Conservation (phyloP, 352 stramenopile genomes). For the Globisporangium cederbergense region DNA sequence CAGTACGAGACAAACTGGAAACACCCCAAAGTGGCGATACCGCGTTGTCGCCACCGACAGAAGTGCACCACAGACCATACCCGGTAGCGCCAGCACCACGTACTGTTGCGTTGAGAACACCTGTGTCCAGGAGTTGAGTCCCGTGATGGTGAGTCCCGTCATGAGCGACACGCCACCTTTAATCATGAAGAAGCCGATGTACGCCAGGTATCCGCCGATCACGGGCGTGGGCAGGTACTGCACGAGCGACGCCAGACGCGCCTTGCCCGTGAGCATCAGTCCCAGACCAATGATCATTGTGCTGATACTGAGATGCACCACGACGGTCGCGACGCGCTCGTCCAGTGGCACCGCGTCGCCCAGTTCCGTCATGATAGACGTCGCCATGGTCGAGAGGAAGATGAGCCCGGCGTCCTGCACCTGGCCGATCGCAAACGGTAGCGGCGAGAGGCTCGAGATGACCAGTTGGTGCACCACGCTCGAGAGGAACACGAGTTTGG, state of each 20-base stretch:
- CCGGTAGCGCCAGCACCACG: conserved; percentile 78
- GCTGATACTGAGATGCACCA: conserved; percentile 90
- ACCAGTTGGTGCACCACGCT: conserved; percentile 93
- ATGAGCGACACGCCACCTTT: conserved; percentile 88
- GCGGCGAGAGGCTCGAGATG: conserved; percentile 88
- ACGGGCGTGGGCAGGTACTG: conserved; percentile 95
- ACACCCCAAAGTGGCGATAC: conserved; percentile 64
- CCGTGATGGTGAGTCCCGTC: conserved; percentile 74
- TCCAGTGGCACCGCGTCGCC: conserved; percentile 47
- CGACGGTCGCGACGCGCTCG: conserved; percentile 85
- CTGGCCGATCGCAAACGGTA: conserved; percentile 95
- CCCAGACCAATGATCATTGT: conserved; percentile 89
- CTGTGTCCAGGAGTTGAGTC: conserved; percentile 58
- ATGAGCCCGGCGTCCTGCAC: conserved; percentile 97
- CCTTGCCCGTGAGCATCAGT: conserved; percentile 90
- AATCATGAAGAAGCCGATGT: conserved; percentile 95
- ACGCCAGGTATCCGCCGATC: conserved; percentile 95
- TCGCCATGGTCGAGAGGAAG: conserved; percentile 93
- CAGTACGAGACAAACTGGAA: conserved; percentile 46
- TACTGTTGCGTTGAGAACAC: conserved; percentile 44
- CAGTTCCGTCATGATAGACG: conserved; percentile 82
- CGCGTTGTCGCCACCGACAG: conserved; percentile 70
- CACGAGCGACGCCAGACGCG: conserved; percentile 90
- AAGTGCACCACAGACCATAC: conserved; percentile 60
- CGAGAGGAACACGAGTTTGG: conserved; percentile 93